Base-by-base conservation (phyloP, 2,329 filamentous ascomycete genomes). In the Fusarium tjaetaba region DNA sequence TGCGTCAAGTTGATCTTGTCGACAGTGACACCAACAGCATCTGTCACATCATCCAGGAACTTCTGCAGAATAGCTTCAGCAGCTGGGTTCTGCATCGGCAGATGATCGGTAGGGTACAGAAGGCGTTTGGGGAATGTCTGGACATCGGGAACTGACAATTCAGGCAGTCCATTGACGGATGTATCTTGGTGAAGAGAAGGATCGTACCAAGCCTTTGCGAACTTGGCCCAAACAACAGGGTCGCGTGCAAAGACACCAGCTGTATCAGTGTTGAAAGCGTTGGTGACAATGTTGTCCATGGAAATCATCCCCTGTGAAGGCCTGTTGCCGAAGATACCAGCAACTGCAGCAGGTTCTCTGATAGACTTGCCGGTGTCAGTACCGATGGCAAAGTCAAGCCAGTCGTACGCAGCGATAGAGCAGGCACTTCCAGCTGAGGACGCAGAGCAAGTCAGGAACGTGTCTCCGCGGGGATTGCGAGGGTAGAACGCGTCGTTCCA, bases 111-210 rank as follows among this genome's bases (percentile, higher is more conserved):
- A 28, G 34, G 51, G 5, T 53, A 39, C 5, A 53, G 15, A 4
- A 53, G 34, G 5, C 34, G 34, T 9, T 28, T 28, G 5, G 51
- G 51, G 7, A 53, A 53, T 18, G 51, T 39, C 18, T 53, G 7
- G 5, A 0, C 20, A 39, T 53, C 24, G 10, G 20, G 34, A 2
- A 53, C 51, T 13, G 24, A 53, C 24, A 53, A 2, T 0, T 24
- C 2, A 18, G 34, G 51, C 0, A 53, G 0, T 7, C 34, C 34
- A 10, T 53, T 53, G 20, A 53, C 2, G 5, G 34, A 28, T 0
- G 20, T 39, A 7, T 28, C 24, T 28, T 53, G 34, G 5, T 53
- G 24, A 28, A 53, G 51, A 2, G 24, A 39, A n/a, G 51, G 34
- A 1, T 39, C 20, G 5, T 53, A 53, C 51, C 34, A 53, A 1